Evolutionary conservation across 352 stramenopile genomes (phyloP), one percentile per base, ranked within the genome.

Genomic region (Phytophthora meadii): DNA sequence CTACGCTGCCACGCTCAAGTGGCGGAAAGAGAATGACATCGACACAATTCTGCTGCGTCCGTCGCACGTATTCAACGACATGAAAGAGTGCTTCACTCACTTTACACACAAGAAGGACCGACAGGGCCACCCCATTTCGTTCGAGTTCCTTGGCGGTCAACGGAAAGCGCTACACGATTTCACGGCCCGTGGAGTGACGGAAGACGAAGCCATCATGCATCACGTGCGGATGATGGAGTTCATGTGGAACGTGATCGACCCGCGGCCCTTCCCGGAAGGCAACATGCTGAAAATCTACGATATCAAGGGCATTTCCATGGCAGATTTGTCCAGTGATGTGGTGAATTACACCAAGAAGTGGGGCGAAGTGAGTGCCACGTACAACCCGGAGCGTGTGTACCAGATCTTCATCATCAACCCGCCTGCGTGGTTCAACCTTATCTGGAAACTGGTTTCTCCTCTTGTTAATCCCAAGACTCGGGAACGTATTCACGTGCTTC

Each of bases 391-490:
- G 62, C 81, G 84, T 15, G 77, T 89, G 4, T 88, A 81, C 54
- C 81, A 92, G 28, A 64, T 91, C 8, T 89, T 93, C 50, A 84
- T 93, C 65, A 51, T 93, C 44, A 91, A 93, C 57, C 81, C 81
- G 10, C 84, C 84, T 24, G 61, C 70, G 9, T 93, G 84, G 84
- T 93, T 93, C 49, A 89, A 87, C 53, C 74, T 93, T 27, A 91
- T 93, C 46, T 93, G 84, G 84, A 91, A 91, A 57, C 54, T 93
- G 10, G 79, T 88, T 15, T 85, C 80, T 24, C 82, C 84, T n/a
- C 65, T 90, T 25, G 73, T 93, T 25, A 88, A 91, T 48, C 72
- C 79, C 27, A 90, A 90, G 57, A 93, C 84, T 11, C 80, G 84
- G 24, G 84, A 93, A 52, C 80, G 82, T 49, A 85, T 92, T 60